Conservation (phyloP, 2,329 filamentous ascomycete species). For the Penicillium sp. region DNA sequence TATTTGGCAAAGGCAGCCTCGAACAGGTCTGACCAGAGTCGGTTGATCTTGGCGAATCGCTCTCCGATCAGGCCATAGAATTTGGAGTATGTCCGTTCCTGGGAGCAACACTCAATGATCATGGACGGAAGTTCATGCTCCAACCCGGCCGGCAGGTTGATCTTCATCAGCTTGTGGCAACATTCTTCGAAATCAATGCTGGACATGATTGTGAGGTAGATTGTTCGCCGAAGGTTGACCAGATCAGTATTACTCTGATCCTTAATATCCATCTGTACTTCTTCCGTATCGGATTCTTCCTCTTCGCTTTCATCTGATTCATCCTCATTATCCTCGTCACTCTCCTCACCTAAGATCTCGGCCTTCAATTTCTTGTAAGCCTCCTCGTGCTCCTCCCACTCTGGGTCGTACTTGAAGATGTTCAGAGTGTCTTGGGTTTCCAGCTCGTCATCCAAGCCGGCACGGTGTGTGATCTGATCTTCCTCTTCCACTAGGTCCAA, state of each 20-base stretch:
- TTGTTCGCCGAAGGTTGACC: constrained; percentile 87
- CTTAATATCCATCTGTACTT: constrained; percentile 89
- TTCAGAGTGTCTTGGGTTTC: constrained; percentile 86
- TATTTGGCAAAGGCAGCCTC: constrained; percentile 88
- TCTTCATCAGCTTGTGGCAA: constrained; percentile 93
- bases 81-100: constrained; percentile 95
- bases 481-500: constrained; percentile 95
- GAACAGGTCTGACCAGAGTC: constrained; percentile 90
- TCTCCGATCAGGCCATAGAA: constrained; percentile 95
- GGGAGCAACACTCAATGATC: constrained; percentile 94
- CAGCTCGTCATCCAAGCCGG: constrained; percentile 78
- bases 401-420: constrained; percentile 88
- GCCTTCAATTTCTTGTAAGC: constrained; percentile 87
- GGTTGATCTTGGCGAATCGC: constrained; percentile 91
- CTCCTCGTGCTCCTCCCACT: constrained; percentile 88
- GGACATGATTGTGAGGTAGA: constrained; percentile 97
- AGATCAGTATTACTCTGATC: constrained; percentile 96
- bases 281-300: constrained; percentile 72
- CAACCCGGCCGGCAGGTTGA: constrained; percentile 80
- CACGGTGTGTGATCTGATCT: constrained; percentile 90
- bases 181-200: constrained; percentile 95
- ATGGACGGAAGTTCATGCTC: constrained; percentile 92
- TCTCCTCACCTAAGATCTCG: constrained; percentile 92
- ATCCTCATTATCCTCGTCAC: constrained; percentile 72
- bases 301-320: constrained; percentile 60